Evolutionary conservation across 768 basidiomycete genomes (phyloP).

Genomic region (Sporobolomyces roseus): DNA sequence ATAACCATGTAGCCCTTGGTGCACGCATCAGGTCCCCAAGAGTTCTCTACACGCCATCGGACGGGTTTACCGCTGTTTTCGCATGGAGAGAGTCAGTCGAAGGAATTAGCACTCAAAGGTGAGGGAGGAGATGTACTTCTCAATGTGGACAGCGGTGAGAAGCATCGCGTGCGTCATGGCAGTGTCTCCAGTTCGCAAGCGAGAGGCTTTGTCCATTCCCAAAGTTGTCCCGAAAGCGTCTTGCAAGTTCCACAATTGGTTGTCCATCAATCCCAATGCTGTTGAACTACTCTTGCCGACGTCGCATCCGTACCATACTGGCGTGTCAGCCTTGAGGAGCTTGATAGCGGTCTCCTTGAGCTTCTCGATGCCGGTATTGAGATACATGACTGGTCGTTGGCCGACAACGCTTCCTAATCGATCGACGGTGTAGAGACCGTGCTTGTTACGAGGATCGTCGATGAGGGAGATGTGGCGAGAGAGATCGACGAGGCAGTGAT

Average conservation of each 20-base stretch:
- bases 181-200: conserved; percentile 75
- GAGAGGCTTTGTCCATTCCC: conserved; percentile 76
- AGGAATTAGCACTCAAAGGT: too few species aligned
- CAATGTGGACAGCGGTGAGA: conserved; percentile 25
- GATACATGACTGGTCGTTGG: conserved; percentile 71
- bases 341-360: conserved; percentile 79
- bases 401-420: conserved; percentile 91
- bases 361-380: conserved; percentile 45
- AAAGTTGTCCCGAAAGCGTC: conserved; percentile 77
- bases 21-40: conserved; percentile 74
- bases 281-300: conserved; percentile 79
- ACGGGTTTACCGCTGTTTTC: conserved; percentile 62
- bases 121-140: background rate
- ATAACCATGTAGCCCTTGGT: conserved; percentile 83
- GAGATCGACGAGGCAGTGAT: conserved; percentile 51
- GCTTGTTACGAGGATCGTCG: conserved; percentile 81
- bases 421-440: conserved; percentile 60
- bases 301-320: conserved; percentile 78
- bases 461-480: conserved; percentile 75
- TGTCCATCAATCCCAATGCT: conserved; percentile 76
- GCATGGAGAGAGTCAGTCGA: background rate
- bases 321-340: conserved; percentile 37
- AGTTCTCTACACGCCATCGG: conserved; percentile 96
- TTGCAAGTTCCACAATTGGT: conserved; percentile 53
- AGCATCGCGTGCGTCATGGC: conserved; percentile 83